These are phyloP conservation scores for Sporothrix brunneoviolacea DNA, from an alignment of 2,329 filamentous ascomycete species.

Conservation along the genomic window DNA sequence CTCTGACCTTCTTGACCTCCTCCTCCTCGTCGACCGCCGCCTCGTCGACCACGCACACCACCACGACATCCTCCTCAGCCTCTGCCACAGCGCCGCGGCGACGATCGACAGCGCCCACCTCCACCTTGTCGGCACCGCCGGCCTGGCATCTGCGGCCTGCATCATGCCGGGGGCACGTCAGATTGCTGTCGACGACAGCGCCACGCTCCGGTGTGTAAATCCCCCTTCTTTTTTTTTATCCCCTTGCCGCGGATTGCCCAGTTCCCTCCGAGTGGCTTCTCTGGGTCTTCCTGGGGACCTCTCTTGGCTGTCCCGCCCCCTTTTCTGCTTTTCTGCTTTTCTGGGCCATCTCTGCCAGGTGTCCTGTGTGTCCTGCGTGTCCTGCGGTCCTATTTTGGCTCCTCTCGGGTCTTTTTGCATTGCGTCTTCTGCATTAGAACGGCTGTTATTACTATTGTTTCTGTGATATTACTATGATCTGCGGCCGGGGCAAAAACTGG, in stretches of 20 bases:
- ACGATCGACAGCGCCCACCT: conserved; percentile 7
- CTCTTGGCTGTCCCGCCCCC: conserved; percentile 1
- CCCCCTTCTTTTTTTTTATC: not conserved
- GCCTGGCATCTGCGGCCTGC: not conserved
- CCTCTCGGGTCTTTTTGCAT: not conserved
- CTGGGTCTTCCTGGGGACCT: not conserved
- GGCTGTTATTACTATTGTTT: conserved; percentile 6
- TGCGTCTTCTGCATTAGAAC: conserved; percentile 7
- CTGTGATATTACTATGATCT: conserved; percentile 8
- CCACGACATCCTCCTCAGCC: conserved; percentile 1
- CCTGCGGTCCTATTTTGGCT: not conserved
- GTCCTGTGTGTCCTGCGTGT: not conserved
- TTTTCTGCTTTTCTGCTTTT: not conserved
- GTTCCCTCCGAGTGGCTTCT: not conserved
- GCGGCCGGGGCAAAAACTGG: conserved; percentile 2
- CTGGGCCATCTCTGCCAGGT: not conserved
- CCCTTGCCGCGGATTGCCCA: too few species aligned
- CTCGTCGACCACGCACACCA: too few species aligned
- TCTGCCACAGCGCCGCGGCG: conserved; percentile 1
- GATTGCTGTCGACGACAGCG: conserved; percentile 17
- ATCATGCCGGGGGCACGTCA: conserved; percentile 12
- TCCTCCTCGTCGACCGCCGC: not conserved
- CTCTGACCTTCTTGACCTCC: not conserved
- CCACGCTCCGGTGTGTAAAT: conserved; percentile 14
- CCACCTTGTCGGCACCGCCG: conserved; percentile 1